A percentile compares a stretch with the other conserved stretches of the same genome.
phyloP scores from a whole-genome alignment of 2,329 filamentous ascomycete genomes.

The Lasiodiplodia gonubiensis region DNA sequence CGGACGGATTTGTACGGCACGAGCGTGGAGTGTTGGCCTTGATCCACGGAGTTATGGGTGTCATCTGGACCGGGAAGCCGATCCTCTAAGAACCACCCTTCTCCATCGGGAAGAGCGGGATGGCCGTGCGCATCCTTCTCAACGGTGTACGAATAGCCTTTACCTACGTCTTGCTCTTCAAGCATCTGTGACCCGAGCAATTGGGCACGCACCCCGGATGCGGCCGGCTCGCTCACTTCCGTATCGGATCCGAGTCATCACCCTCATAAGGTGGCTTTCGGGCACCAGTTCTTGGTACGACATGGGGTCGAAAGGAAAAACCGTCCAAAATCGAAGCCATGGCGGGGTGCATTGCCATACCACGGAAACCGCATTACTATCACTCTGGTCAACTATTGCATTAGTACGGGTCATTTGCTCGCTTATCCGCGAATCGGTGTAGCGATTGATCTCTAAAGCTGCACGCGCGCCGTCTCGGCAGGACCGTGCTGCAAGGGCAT shows the following conservation, averaged over 20 bases:
- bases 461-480: background rate
- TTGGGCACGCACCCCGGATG: conserved; percentile 53
- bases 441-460: background rate
- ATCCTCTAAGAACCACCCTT: conserved; percentile 53
- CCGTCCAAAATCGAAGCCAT: background rate
- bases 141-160: conserved; percentile 29
- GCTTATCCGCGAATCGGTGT: conserved; percentile 40
- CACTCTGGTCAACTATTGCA: conserved; percentile 54
- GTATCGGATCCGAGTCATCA: conserved; percentile 61
- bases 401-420: conserved; percentile 6
- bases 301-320: conserved; percentile 33
- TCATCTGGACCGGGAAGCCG: conserved; percentile 57
- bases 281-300: conserved; percentile 58
- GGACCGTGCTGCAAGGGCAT: conserved; percentile 5
- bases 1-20: conserved; percentile 51
- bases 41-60: conserved; percentile 52
- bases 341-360: conserved; percentile 41
- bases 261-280: conserved; percentile 61
- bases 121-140: conserved; percentile 42
- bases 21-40: conserved; percentile 49
- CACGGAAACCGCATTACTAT: conserved; percentile 54
- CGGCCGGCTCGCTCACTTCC: conserved; percentile 60
- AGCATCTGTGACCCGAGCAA: background rate
- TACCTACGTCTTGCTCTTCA: background rate
- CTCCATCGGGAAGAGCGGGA: conserved; percentile 38